A percentile compares a stretch with the other conserved stretches of the same genome.
These are phyloP conservation scores for Cubamyces lactineus DNA, from an alignment of 768 basidiomycete genomes.

Conservation along the genomic window DNA sequence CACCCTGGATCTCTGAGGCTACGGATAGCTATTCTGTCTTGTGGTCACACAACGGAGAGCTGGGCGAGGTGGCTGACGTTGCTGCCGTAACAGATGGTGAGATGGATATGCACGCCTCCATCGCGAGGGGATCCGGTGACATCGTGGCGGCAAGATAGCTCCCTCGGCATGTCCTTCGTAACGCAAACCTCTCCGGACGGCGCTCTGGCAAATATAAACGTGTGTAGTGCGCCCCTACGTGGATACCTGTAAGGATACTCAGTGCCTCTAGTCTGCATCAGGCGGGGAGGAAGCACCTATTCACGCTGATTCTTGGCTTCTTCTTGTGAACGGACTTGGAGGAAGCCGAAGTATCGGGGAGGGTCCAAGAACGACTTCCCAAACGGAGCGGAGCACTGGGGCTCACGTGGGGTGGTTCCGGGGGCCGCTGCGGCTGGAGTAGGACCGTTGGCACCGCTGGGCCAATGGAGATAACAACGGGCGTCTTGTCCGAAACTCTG, in stretches of 20 bases:
- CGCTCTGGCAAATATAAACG: neutral
- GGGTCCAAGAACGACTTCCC: conserved; percentile 14
- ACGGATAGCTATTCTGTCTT: neutral
- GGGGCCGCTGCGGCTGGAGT: conserved; percentile 1
- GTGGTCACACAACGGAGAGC: neutral
- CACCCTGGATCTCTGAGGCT: too few species aligned
- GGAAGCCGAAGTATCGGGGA: neutral
- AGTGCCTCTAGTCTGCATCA: neutral
- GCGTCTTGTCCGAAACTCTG: neutral
- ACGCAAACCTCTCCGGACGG: neutral
- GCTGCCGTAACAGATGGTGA: neutral
- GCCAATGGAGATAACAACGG: conserved; percentile 4
- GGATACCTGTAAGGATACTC: neutral
- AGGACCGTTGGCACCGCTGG: conserved; percentile 10
- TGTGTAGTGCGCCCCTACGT: neutral
- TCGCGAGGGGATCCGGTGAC: conserved; percentile 15
- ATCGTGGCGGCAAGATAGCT: conserved; percentile 1
- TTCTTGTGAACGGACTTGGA: conserved; percentile 1
- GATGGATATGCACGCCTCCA: conserved; percentile 1
- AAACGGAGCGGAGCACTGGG: conserved; percentile 7
- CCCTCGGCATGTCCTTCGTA: neutral
- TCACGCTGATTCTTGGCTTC: neutral
- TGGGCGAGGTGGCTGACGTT: neutral
- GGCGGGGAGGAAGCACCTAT: neutral
- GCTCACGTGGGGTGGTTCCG: conserved; percentile 19